phyloP scores from a whole-genome alignment of 2,329 filamentous ascomycete species.

The Ophiobolus disseminans region DNA sequence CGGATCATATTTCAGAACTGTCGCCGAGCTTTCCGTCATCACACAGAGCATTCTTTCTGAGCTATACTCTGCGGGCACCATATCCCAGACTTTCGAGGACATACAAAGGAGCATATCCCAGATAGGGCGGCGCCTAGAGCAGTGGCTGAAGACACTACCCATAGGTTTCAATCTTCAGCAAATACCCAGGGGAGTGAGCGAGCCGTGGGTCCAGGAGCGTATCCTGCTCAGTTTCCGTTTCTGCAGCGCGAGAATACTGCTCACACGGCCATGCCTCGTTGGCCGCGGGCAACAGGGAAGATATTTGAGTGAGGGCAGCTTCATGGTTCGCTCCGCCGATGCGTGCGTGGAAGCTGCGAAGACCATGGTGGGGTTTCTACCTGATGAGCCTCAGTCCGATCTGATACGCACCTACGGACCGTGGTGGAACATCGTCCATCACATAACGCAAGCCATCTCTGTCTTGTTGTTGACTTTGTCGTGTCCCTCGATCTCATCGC shows the following conservation, averaged over 20 bases:
- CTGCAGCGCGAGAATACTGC: constrained; percentile 50
- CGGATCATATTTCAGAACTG: constrained; percentile 36
- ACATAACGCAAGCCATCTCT: constrained; percentile 50
- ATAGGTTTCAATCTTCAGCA: constrained; percentile 37
- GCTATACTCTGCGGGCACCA: constrained; percentile 47
- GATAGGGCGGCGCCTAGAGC: constrained; percentile 41
- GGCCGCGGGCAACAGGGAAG: constrained; percentile 28
- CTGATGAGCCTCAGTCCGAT: constrained; percentile 38
- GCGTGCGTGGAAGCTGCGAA: constrained; percentile 49
- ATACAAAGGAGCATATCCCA: constrained; percentile 45
- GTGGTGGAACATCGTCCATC: constrained; percentile 52
- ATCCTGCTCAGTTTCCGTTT: constrained; percentile 43
- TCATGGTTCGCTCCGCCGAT: constrained; percentile 41
- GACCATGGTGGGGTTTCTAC: constrained; percentile 44
- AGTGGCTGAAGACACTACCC: constrained; percentile 44
- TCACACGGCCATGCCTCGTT: constrained; percentile 49
- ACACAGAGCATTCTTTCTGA: constrained; percentile 43
- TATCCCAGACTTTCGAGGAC: constrained; percentile 39
- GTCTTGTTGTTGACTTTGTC: constrained; percentile 50
- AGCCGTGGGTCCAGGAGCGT: constrained; percentile 31
- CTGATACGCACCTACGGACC: constrained; percentile 45
- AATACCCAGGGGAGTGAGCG: constrained; percentile 1
- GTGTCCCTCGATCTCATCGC: constrained; percentile 28
- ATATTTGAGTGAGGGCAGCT: constrained; percentile 26
- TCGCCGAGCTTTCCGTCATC: constrained; percentile 40